These are phyloP conservation scores for Panus rudis DNA, from an alignment of 768 basidiomycete genomes.

Conservation along the genomic window DNA sequence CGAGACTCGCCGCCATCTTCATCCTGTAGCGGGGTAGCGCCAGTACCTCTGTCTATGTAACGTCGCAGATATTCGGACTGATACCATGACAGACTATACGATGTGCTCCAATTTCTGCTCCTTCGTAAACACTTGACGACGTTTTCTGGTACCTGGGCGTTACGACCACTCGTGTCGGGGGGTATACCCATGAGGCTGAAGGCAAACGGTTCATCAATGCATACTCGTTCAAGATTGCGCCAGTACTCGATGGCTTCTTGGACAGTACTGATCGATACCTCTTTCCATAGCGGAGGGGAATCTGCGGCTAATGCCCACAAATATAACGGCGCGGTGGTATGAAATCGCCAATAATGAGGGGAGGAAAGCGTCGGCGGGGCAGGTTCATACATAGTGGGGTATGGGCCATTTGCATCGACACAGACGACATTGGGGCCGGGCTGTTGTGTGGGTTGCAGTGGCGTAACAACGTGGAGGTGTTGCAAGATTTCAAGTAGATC, in stretches of 20 bases:
- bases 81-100: conserved; percentile 59
- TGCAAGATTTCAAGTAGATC: conserved; percentile 56
- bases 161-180: not conserved
- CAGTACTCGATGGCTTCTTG: conserved; percentile 46
- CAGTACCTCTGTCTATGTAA: conserved; percentile 36
- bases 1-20: conserved; percentile 32
- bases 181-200: not conserved
- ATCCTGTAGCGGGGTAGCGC: conserved; percentile 42
- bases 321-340: conserved; percentile 46
- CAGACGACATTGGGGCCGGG: conserved; percentile 40
- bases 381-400: conserved; percentile 42
- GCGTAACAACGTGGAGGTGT: conserved; percentile 50
- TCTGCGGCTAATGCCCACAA: conserved; percentile 51
- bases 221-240: conserved; percentile 45
- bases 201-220: conserved; percentile 24
- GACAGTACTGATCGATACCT: conserved; percentile 33
- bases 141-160: conserved; percentile 11
- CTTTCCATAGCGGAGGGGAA: conserved; percentile 47
- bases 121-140: conserved; percentile 52
- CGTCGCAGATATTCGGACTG: conserved; percentile 60
- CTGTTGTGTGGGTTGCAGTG: conserved; percentile 42
- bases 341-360: conserved; percentile 62
- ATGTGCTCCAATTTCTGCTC: conserved; percentile 48
- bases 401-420: conserved; percentile 28
- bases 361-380: conserved; percentile 41